These are phyloP conservation scores for Lactuca sativa DNA, from an alignment of 129 eudicot genomes.

Conservation along the genomic window DNA sequence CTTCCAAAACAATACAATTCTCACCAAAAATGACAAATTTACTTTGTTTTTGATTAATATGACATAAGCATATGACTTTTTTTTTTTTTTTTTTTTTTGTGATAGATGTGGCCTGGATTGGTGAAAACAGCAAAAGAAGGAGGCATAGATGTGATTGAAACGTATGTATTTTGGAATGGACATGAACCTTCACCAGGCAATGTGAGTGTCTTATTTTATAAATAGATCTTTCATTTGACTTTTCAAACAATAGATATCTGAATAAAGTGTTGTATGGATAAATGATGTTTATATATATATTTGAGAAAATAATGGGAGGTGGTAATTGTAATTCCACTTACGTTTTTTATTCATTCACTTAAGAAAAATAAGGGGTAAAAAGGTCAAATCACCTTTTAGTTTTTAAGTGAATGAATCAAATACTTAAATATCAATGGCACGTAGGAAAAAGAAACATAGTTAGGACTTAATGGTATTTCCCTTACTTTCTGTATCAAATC, in stretches of 20 bases:
- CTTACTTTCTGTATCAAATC: background rate
- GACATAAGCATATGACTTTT: background rate
- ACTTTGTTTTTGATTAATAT: slow-evolving; percentile 6
- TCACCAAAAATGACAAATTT: background rate
- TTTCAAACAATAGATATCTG: too few species aligned
- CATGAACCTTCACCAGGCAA: slow-evolving; percentile 92
- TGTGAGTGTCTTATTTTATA: slow-evolving; percentile 40
- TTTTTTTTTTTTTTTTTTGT: background rate
- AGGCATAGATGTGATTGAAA: slow-evolving; percentile 83
- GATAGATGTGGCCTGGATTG: slow-evolving; percentile 98
- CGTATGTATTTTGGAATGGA: slow-evolving; percentile 98
- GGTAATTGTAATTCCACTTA: too few species aligned
- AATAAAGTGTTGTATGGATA: too few species aligned
- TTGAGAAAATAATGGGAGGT: background rate
- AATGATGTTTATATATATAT: too few species aligned
- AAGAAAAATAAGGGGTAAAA: too few species aligned
- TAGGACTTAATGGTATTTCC: background rate
- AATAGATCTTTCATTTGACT: too few species aligned
- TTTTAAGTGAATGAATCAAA: too few species aligned
- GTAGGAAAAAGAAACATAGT: too few species aligned
- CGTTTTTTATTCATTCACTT: too few species aligned
- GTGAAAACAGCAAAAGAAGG: slow-evolving; percentile 93
- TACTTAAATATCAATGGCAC: too few species aligned
- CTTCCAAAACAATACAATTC: background rate
- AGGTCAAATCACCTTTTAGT: too few species aligned